Evolutionary conservation across 805 yeast genomes (phyloP).

Genomic region (Yamadazyma akitaensis): DNA sequence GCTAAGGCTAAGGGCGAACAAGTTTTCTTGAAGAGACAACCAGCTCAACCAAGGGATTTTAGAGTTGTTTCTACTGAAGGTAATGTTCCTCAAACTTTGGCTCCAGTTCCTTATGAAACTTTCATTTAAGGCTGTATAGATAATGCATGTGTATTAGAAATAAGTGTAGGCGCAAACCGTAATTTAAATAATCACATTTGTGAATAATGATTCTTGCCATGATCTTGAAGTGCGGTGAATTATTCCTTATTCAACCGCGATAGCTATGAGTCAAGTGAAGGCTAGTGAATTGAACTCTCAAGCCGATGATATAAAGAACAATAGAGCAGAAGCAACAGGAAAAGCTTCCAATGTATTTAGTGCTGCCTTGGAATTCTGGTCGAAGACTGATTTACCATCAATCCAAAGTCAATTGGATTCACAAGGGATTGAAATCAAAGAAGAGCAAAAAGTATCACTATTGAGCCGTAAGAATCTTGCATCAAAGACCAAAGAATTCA

Average conservation of each 20-base stretch:
- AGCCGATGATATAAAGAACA: background rate
- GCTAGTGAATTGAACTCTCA: conserved; percentile 1
- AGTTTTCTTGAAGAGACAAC: conserved; percentile 95
- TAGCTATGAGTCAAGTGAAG: conserved; percentile 1
- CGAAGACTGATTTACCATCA: conserved; percentile 63
- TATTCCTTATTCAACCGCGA: background rate
- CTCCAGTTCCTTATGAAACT: conserved; percentile 99
- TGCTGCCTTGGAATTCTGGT: conserved; percentile 71
- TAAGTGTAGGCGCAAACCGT: background rate
- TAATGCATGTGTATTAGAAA: conserved; percentile 9
- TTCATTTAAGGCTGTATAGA: conserved; percentile 67
- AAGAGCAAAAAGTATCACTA: conserved; percentile 64
- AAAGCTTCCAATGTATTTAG: conserved; percentile 32
- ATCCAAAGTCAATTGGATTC: conserved; percentile 73
- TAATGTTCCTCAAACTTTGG: conserved; percentile 92
- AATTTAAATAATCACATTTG: too few relatives aligned
- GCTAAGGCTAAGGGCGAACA: conserved; percentile 93
- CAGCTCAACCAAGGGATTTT: conserved; percentile 95
- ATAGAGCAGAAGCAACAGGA: background rate
- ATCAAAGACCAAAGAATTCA: conserved; percentile 79
- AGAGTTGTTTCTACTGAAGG: conserved; percentile 78
- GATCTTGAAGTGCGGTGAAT: background rate
- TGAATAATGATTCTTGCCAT: background rate
- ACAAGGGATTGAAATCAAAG: conserved; percentile 69
- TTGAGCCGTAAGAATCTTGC: conserved; percentile 75